These are phyloP conservation scores for Elsinoe ampelina DNA, from an alignment of 2,329 filamentous ascomycete species.

Conservation along the genomic window DNA sequence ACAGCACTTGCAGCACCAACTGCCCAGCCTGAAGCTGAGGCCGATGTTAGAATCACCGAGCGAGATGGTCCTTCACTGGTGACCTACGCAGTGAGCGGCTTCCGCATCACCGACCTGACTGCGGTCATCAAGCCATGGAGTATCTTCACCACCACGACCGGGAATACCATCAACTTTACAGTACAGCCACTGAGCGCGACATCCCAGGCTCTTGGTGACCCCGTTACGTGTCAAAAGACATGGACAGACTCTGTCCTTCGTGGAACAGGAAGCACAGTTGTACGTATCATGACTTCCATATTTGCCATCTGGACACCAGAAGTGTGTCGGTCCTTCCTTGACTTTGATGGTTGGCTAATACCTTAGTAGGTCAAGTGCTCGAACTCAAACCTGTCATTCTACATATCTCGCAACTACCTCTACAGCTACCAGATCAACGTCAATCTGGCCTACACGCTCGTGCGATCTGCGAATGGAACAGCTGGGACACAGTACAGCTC, in stretches of 20 bases:
- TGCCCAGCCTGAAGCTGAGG: background rate
- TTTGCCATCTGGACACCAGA: background rate
- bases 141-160: background rate
- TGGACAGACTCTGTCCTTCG: background rate
- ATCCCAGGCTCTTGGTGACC: background rate
- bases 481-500: background rate
- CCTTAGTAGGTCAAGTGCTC: background rate
- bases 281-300: background rate
- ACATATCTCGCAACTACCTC: background rate
- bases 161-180: background rate
- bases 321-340: background rate
- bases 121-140: slow-evolving; percentile 6
- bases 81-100: slow-evolving; percentile 2
- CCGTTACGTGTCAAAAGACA: background rate
- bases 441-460: background rate
- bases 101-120: background rate
- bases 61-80: slow-evolving; percentile 1
- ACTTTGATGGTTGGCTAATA: background rate
- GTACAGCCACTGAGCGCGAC: background rate
- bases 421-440: background rate
- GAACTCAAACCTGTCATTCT: background rate
- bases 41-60: background rate
- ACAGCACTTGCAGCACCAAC: background rate
- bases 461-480: background rate
- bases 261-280: background rate